Evolutionary conservation across 2,329 filamentous ascomycete genomes (phyloP).

Genomic region (Rutstroemia sp.): DNA sequence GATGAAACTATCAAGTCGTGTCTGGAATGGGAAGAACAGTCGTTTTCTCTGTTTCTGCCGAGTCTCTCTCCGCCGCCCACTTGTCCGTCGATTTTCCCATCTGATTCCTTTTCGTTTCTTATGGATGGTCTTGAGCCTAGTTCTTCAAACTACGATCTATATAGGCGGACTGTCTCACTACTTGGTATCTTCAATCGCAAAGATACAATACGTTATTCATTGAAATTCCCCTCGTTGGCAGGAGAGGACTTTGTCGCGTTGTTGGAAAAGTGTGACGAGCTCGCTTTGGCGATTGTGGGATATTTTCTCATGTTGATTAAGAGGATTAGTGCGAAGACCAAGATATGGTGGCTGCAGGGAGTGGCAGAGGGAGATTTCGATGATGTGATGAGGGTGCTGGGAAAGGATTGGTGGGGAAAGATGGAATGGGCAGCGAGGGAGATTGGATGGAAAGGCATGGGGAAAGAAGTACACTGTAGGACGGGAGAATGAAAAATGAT

Average conservation of each 20-base stretch:
- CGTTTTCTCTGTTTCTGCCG: background rate
- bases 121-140: background rate
- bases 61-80: background rate
- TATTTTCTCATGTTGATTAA: constrained; percentile 6
- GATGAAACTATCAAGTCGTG: background rate
- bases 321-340: background rate
- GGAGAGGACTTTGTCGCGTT: background rate
- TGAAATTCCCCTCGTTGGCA: background rate
- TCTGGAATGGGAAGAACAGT: background rate
- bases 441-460: background rate
- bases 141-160: background rate
- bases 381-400: background rate
- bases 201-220: background rate
- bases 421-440: constrained; percentile 3
- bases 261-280: background rate
- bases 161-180: background rate
- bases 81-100: background rate
- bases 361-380: background rate
- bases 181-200: background rate
- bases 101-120: background rate
- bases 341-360: background rate
- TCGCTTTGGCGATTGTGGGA: background rate
- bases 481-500: no score
- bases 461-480: no score
- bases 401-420: background rate